Conservation (phyloP, 345 rosid species). For the Euclidium syriacum region DNA sequence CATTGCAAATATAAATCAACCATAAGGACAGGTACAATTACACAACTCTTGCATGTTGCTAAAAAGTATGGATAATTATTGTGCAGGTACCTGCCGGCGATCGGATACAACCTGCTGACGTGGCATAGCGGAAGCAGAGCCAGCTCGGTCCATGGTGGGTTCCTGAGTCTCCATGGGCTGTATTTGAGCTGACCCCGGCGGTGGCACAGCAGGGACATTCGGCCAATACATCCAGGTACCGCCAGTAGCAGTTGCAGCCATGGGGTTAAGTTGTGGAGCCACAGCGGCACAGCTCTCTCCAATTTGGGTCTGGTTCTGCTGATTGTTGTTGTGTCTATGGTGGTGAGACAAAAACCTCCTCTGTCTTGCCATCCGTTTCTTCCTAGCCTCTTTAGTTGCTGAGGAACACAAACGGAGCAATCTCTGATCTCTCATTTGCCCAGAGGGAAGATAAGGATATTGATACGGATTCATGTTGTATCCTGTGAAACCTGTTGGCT, state of each 20-base stretch:
- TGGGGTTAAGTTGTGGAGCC: slow-evolving; percentile 22
- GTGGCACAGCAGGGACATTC: slow-evolving; percentile 15
- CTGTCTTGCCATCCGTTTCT: slow-evolving; percentile 98
- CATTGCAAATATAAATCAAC: slow-evolving; percentile 8
- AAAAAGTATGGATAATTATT: background rate
- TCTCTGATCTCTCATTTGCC: slow-evolving; percentile 44
- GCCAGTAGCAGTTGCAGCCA: background rate
- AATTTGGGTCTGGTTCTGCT: slow-evolving; percentile 39
- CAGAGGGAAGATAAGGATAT: slow-evolving; percentile 37
- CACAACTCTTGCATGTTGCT: background rate
- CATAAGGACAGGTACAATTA: background rate
- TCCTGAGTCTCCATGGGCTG: slow-evolving; percentile 27
- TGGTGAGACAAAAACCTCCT: slow-evolving; percentile 59
- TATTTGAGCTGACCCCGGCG: slow-evolving; percentile 7
- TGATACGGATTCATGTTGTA: slow-evolving; percentile 50
- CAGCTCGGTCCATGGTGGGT: slow-evolving; percentile 30
- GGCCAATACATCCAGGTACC: slow-evolving; percentile 71
- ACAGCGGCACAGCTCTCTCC: slow-evolving; percentile 39
- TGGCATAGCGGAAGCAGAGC: slow-evolving; percentile 32
- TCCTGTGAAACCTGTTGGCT: slow-evolving; percentile 40
- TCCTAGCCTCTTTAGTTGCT: slow-evolving; percentile 90
- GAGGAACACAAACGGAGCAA: slow-evolving; percentile 58
- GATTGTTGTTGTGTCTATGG: slow-evolving; percentile 27
- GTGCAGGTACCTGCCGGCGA: slow-evolving; percentile 57
- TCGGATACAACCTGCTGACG: slow-evolving; percentile 54